Percentiles rank a stretch among this genome's conserved stretches.
phyloP scores from a whole-genome alignment of 1,284 basidiomycete species.

The Trichosporon ovoides region DNA sequence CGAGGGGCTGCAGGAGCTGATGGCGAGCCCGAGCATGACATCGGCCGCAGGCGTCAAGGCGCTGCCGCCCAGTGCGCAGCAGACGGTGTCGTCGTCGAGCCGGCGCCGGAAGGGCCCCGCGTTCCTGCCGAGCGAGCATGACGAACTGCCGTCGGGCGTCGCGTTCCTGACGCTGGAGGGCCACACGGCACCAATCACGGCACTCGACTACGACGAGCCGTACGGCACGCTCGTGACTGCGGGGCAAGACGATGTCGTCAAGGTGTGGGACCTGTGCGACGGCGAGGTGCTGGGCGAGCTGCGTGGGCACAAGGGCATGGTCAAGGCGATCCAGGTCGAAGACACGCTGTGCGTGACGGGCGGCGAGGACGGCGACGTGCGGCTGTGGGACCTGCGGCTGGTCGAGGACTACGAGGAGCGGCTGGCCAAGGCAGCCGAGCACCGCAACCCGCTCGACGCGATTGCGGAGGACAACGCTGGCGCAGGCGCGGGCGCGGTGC shows the following conservation, averaged over 20 bases:
- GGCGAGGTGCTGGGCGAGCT: slow-evolving; percentile 75
- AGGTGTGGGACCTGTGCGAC: slow-evolving; percentile 53
- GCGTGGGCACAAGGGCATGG: slow-evolving; percentile 66
- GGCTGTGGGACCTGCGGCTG: slow-evolving; percentile 78
- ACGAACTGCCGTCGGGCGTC: slow-evolving; percentile 85
- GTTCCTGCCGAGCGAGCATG: slow-evolving; percentile 95
- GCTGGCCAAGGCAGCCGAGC: slow-evolving; percentile 50
- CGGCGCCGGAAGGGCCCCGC: slow-evolving; percentile 63
- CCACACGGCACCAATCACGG: slow-evolving; percentile 75
- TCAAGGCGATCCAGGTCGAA: slow-evolving; percentile 92
- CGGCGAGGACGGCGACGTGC: slow-evolving; percentile 74
- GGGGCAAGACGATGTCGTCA: slow-evolving; percentile 59
- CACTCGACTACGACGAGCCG: slow-evolving; percentile 92
- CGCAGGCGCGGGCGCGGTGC: too few relatives aligned
- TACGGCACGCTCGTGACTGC: slow-evolving; percentile 90
- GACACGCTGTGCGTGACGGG: slow-evolving; percentile 87
- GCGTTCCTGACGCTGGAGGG: slow-evolving; percentile 91
- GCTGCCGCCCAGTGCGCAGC: slow-evolving; percentile 24
- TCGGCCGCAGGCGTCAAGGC: slow-evolving; percentile 42
- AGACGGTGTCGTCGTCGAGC: slow-evolving; percentile 23
- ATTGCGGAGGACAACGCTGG: slow-evolving; percentile 35
- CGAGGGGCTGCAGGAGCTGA: slow-evolving; percentile 76
- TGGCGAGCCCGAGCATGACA: slow-evolving; percentile 55
- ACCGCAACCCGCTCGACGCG: slow-evolving; percentile 38
- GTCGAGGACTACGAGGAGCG: slow-evolving; percentile 71